phyloP scores from a whole-genome alignment of 192 early-diverging fungal genomes.

The Umbelopsis sp. region DNA sequence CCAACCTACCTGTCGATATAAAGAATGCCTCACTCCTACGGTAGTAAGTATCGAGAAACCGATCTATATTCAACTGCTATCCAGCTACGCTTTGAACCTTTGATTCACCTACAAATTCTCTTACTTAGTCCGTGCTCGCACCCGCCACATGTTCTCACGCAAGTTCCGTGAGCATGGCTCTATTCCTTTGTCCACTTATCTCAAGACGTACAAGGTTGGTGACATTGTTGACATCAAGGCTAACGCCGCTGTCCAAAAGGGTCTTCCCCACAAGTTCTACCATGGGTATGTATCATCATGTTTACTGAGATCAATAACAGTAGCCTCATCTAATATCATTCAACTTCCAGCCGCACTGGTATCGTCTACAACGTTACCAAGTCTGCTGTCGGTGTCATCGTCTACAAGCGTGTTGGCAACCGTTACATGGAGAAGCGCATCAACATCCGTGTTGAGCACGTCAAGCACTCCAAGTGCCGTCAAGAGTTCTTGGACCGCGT shows the following conservation, averaged over 20 bases:
- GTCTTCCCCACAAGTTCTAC: constrained; percentile 99
- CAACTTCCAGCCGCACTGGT: constrained; percentile 80
- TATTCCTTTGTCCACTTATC: constrained; percentile 94
- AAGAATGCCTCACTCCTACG: constrained; percentile 32
- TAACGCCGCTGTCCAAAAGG: constrained; percentile 98
- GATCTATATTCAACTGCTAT: background rate
- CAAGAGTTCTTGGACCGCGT: constrained; percentile 96
- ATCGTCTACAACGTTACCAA: constrained; percentile 99
- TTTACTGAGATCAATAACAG: background rate
- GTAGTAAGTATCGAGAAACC: constrained; percentile 31
- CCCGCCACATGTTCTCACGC: constrained; percentile 96
- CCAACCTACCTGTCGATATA: background rate
- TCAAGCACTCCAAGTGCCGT: constrained; percentile 99
- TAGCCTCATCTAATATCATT: background rate
- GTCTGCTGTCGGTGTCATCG: constrained; percentile 96
- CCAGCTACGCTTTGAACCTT: background rate
- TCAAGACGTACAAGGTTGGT: constrained; percentile 98
- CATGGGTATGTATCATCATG: constrained; percentile 71
- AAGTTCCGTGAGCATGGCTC: constrained; percentile 96
- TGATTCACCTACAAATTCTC: background rate
- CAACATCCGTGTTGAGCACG: constrained; percentile 98
- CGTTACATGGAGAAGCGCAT: constrained; percentile 98
- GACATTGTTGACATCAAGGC: constrained; percentile 99
- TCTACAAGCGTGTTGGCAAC: constrained; percentile 98
- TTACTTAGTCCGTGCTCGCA: constrained; percentile 83